Base-by-base conservation (phyloP, 169 alveolate genomes). In the Cryptosporidium xiaoi region DNA sequence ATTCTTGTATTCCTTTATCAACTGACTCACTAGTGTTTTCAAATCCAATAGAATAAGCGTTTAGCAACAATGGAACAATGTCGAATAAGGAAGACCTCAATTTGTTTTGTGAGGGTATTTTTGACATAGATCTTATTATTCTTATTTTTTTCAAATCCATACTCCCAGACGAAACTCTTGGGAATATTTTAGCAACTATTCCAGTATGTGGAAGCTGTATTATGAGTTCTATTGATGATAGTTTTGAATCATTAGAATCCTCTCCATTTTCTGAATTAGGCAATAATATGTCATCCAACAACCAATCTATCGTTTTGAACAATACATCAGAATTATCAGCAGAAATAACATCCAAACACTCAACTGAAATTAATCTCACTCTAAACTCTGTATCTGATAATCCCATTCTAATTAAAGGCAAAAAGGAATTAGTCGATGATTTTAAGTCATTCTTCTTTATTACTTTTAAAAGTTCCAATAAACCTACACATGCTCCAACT, bases 401-500 rank as follows among this genome's bases (percentile, higher is more conserved):
- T 27, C 77, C 69, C 7, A 60, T 44, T 50, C 20, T 77, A 48
- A 77, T 36, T 10, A 77, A 8, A 10, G 87, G 87, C 24, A 77
- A 18, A 48, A 77, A 56, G 13, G 77, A 77, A 3, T 40, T 16
- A 6, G 27, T 36, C 12, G 34, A 62, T 2, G 29, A 31, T 15
- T 34, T 46, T 27, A 77, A 18, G 2, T 77, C 87, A 15, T 24
- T 44, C 50, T 50, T 77, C 27, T 16, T 56, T 8, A 77, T 18
- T 5, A 46, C 44, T 53, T 40, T 77, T 24, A 77, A 48, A 13
- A 77, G 44, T 53, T 77, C 87, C 51, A 77, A n/a, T 18, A 77
- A 58, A 5, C 87, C 87, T 27, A 62, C 18, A n/a, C 87, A 77
- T 2, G 87, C 40, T 27, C 87, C 87, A 18, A 77, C 15, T 20